These are phyloP conservation scores for Tetrahymena thermophila DNA, from an alignment of 73 alveolate species.

Conservation along the genomic window DNA sequence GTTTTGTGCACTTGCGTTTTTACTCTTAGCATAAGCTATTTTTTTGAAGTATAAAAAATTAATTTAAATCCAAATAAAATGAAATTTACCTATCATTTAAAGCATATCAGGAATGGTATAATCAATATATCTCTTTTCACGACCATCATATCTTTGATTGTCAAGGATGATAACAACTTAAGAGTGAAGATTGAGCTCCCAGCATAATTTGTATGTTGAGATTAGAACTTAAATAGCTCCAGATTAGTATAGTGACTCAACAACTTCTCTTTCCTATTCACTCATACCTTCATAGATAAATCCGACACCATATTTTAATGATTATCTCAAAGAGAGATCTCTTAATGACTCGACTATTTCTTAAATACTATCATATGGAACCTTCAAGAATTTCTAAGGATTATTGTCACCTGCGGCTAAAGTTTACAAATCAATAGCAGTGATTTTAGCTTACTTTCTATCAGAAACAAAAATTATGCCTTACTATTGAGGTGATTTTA, in stretches of 20 bases:
- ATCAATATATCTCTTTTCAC: conserved; percentile 90
- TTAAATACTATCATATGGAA: conserved; percentile 23
- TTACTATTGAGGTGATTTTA: conserved; percentile 3
- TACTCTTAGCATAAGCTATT: conserved; percentile 42
- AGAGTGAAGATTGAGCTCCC: conserved; percentile 78
- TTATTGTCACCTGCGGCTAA: conserved; percentile 49
- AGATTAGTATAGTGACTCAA: conserved; percentile 43
- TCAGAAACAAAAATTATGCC: conserved; percentile 69
- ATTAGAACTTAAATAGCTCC: conserved; percentile 58
- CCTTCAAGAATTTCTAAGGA: conserved; percentile 41
- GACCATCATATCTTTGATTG: conserved; percentile 88
- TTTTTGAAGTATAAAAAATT: conserved; percentile 26
- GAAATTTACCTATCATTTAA: conserved; percentile 78
- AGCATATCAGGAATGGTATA: conserved; percentile 96
- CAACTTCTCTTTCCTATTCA: conserved; percentile 59
- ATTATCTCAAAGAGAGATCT: conserved; percentile 48
- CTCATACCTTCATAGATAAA: conserved; percentile 65
- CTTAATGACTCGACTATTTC: conserved; percentile 38
- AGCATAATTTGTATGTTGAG: conserved; percentile 67
- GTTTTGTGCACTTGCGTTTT: not conserved
- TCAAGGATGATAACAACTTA: conserved; percentile 87
- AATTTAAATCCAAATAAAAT: not conserved
- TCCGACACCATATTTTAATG: conserved; percentile 69
- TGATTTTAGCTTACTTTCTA: conserved; percentile 60
- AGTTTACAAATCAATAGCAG: conserved; percentile 54